A percentile compares a stretch with the other conserved stretches of the same genome.
Conservation (phyloP, 108 stramenopile genomes). For the Mayamaea pseudoterrestris region DNA sequence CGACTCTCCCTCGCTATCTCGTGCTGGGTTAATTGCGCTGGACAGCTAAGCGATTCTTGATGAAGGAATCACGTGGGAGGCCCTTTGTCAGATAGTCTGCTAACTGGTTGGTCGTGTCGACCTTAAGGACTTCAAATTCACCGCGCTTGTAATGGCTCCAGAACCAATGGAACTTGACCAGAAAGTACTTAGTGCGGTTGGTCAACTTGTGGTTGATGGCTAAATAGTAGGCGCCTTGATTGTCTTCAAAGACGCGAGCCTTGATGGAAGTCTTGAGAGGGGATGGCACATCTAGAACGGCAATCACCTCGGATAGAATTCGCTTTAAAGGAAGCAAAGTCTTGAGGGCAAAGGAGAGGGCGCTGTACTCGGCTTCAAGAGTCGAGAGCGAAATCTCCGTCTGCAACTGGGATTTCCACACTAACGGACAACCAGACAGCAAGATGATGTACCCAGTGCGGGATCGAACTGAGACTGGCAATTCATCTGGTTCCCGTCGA, state of each 20-base stretch:
- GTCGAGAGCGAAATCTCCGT: slow-evolving; percentile 23
- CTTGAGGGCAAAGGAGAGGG: slow-evolving; percentile 13
- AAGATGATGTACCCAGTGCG: slow-evolving; percentile 34
- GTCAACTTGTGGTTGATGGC: slow-evolving; percentile 14
- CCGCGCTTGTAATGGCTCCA: slow-evolving; percentile 6
- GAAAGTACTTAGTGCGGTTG: slow-evolving; percentile 14
- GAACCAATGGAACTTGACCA: slow-evolving; percentile 17
- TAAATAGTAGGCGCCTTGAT: slow-evolving; percentile 9
- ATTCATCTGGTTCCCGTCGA: slow-evolving; percentile 9
- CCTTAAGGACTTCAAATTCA: neutral
- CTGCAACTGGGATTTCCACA: slow-evolving; percentile 30
- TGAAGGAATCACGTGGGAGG: neutral
- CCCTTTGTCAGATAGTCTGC: slow-evolving; percentile 21
- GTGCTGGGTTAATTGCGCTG: neutral
- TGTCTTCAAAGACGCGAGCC: slow-evolving; percentile 12
- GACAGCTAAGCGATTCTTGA: neutral
- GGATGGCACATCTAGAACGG: neutral
- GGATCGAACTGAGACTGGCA: slow-evolving; percentile 17
- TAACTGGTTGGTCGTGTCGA: neutral
- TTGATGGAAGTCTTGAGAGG: neutral
- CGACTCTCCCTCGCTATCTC: no score
- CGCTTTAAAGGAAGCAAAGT: slow-evolving; percentile 17
- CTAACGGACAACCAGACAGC: slow-evolving; percentile 16
- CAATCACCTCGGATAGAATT: neutral
- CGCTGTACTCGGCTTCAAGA: slow-evolving; percentile 29